These are phyloP conservation scores for Lactarius psammicola DNA, from an alignment of 768 basidiomycete genomes.

Conservation along the genomic window DNA sequence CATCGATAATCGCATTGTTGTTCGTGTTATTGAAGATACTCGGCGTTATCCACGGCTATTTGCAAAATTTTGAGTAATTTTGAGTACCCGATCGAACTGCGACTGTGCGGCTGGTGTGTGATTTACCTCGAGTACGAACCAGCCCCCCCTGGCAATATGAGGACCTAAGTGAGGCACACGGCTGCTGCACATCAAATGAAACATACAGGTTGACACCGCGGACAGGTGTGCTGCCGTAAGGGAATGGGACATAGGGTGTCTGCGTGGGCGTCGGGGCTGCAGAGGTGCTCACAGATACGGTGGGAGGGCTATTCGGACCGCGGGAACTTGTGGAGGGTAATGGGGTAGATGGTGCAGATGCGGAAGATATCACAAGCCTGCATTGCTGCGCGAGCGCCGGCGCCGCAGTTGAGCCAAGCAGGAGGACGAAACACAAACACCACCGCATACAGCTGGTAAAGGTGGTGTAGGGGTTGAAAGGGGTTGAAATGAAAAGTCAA, in stretches of 20 bases:
- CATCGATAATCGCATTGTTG: slow-evolving; percentile 56
- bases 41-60: slow-evolving; percentile 76
- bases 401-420: neutral
- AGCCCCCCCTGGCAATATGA: slow-evolving; percentile 48
- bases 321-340: slow-evolving; percentile 17
- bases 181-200: neutral
- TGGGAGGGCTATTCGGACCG: slow-evolving; percentile 5
- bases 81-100: neutral
- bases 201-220: slow-evolving; percentile 64
- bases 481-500: neutral
- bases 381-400: slow-evolving; percentile 31
- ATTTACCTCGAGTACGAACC: slow-evolving; percentile 59
- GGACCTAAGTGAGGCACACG: neutral
- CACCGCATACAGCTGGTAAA: slow-evolving; percentile 10
- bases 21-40: slow-evolving; percentile 65
- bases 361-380: slow-evolving; percentile 25
- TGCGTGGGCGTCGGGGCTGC: slow-evolving; percentile 29
- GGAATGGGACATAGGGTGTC: slow-evolving; percentile 38
- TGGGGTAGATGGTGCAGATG: slow-evolving; percentile 21
- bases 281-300: slow-evolving; percentile 13
- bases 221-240: slow-evolving; percentile 45
- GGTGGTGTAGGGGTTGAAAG: neutral
- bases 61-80: neutral
- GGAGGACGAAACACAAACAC: slow-evolving; percentile 1
- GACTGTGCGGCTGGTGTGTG: slow-evolving; percentile 12